Evolutionary conservation across 345 rosid species (phyloP).

Genomic region (Eucalyptus globulus): DNA sequence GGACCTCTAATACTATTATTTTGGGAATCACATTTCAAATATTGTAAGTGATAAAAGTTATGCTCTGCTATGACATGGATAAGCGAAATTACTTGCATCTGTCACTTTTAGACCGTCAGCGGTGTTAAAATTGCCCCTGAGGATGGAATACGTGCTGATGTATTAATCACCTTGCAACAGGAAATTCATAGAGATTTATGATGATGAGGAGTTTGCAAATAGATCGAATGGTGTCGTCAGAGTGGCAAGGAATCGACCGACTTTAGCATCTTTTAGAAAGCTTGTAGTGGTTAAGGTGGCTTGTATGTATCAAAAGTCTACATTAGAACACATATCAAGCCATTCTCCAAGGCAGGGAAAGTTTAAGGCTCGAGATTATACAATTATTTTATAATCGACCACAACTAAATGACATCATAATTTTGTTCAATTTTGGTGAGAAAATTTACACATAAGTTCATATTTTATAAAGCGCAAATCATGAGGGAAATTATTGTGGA

Average conservation of each 20-base stretch:
- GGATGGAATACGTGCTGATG: background rate
- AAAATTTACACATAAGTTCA: background rate
- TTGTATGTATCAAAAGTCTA: slow-evolving; percentile 13
- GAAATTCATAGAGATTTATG: slow-evolving; percentile 24
- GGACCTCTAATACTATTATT: background rate
- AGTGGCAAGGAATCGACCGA: slow-evolving; percentile 7
- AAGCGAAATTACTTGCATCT: background rate
- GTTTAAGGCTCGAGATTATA: slow-evolving; percentile 9
- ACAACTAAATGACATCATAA: background rate
- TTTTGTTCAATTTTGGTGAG: background rate
- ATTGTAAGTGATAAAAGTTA: background rate
- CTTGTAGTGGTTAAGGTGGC: slow-evolving; percentile 17
- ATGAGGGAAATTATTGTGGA: background rate
- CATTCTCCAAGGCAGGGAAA: slow-evolving; percentile 1
- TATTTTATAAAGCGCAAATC: background rate
- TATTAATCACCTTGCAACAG: background rate
- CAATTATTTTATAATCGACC: background rate
- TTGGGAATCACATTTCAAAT: background rate
- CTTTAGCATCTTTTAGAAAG: slow-evolving; percentile 1
- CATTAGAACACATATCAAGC: slow-evolving; percentile 11
- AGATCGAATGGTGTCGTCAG: slow-evolving; percentile 14
- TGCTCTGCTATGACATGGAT: background rate
- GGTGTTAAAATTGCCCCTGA: background rate
- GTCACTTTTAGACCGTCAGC: background rate
- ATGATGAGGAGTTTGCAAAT: slow-evolving; percentile 4